Evolutionary conservation across 2,329 filamentous ascomycete species (phyloP).

Genomic region (Davidsoniella australis): DNA sequence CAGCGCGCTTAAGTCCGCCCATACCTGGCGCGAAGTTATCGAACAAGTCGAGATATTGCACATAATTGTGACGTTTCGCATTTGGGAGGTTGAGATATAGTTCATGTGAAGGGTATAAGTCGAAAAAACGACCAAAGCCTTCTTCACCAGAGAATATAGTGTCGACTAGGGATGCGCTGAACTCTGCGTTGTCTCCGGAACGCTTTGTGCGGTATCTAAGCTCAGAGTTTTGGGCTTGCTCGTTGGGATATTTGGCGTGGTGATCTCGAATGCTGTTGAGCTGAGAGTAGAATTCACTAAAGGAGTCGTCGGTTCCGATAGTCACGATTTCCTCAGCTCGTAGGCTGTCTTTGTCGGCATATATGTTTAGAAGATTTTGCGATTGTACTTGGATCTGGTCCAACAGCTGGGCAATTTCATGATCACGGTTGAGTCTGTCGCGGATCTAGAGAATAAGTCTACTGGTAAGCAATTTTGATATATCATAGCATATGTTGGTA

Average conservation of each 20-base stretch:
- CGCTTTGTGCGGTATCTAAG: constrained; percentile 65
- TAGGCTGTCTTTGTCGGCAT: constrained; percentile 58
- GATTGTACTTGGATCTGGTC: constrained; percentile 80
- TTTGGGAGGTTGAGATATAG: constrained; percentile 78
- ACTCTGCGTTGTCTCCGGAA: constrained; percentile 39
- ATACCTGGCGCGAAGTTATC: constrained; percentile 66
- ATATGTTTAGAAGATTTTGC: constrained; percentile 61
- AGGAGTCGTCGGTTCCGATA: constrained; percentile 69
- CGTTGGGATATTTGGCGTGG: constrained; percentile 80
- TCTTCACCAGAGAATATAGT: constrained; percentile 93
- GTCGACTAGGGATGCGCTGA: constrained; percentile 49
- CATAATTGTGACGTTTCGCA: constrained; percentile 69
- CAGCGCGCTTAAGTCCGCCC: constrained; percentile 55
- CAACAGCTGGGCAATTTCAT: constrained; percentile 77
- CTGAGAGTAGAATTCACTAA: constrained; percentile 83
- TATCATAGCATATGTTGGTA: not conserved
- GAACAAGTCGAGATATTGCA: constrained; percentile 85
- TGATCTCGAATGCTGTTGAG: constrained; percentile 68
- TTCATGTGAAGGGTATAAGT: constrained; percentile 71
- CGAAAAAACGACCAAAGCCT: constrained; percentile 80
- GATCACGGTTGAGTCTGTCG: constrained; percentile 75
- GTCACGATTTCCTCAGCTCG: constrained; percentile 67
- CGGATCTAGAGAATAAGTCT: constrained; percentile 44
- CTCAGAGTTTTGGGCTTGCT: constrained; percentile 89
- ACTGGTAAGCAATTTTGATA: constrained; percentile 13